Evolutionary conservation across 768 basidiomycete species (phyloP).

Genomic region (Leccinum rimulosum): DNA sequence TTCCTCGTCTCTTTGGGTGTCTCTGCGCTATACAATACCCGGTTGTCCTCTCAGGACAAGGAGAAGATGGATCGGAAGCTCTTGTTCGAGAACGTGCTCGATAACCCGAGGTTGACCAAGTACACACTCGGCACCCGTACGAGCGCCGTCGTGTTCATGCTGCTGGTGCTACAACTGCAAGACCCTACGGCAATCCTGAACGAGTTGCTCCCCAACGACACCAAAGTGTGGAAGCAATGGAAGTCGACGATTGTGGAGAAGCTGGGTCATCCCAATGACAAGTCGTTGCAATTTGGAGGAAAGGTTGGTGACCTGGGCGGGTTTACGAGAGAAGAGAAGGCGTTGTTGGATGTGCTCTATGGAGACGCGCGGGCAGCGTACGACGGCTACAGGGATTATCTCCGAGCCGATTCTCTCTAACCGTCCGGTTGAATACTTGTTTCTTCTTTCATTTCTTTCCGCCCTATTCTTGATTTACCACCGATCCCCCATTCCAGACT

Average conservation of each 20-base stretch:
- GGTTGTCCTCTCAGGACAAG: conserved; percentile 30
- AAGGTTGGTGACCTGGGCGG: not conserved
- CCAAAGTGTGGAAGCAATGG: conserved; percentile 20
- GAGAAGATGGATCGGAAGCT: conserved; percentile 16
- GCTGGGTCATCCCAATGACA: not conserved
- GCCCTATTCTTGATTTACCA: not conserved
- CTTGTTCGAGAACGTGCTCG: conserved; percentile 11
- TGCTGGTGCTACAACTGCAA: conserved; percentile 9
- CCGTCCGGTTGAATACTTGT: not conserved
- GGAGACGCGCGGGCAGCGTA: conserved; percentile 14
- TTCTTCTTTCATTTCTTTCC: not conserved
- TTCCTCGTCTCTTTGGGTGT: conserved; percentile 27
- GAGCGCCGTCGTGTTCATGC: conserved; percentile 14
- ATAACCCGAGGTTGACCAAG: conserved; percentile 11
- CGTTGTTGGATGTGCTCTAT: conserved; percentile 9
- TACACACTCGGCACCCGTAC: conserved; percentile 20
- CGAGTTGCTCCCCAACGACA: conserved; percentile 21
- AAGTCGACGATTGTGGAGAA: conserved; percentile 9
- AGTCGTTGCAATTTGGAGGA: not conserved
- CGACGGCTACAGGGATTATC: conserved; percentile 16
- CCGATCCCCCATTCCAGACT: not conserved
- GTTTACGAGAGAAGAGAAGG: conserved; percentile 11
- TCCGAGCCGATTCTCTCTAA: conserved; percentile 3
- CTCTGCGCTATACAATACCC: conserved; percentile 27
- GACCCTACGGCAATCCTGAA: conserved; percentile 11